Base-by-base conservation (phyloP, 768 basidiomycete species). In the Mrakia frigida region DNA sequence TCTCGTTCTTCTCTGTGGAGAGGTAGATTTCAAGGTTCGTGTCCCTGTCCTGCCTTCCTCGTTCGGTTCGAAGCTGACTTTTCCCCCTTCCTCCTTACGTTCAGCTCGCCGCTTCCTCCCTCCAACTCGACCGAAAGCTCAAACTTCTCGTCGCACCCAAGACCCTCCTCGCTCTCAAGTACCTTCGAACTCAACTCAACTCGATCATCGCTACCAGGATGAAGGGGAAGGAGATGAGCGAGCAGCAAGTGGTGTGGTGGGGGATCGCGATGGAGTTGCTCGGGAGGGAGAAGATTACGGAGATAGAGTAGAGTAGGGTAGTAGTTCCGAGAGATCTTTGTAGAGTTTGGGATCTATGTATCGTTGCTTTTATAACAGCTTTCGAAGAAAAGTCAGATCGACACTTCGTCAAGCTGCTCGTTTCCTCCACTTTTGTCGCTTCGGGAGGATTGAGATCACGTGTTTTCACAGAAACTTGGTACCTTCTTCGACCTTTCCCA, bases 81-180 rank as follows among this genome's bases (percentile, higher is more conserved):
- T 73, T 25, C 50, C 50, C 18, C 35, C 35, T 41, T 52, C 21
- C n/a, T 21, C 37, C 21, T 61, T 76, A 60, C 70, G 9, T 21
- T 2, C 79, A 98, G 95, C 85, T 91, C 37, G 84, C 88, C 52
- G 89, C 94, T 0, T 86, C 90, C 73, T 86, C 87, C n/a, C 86
- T 88, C 14, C 86, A 88, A 70, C 86, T 98, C 76, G 96, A 98
- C 83, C 90, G 92, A 74, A 97, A 93, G 84, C 86, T 94, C 83
- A 89, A 87, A 79, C 92, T 90, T 82, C 87, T 86, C 52, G 82
- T 92, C 21, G 79, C 88, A 0, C 88, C 92, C 0, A 93, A 90
- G 84, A 85, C 90, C 0, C 89, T 88, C 75, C 81, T 94, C 65
- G 94, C 94, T 6, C 86, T 98, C 80, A 94, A 95, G 82, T 82